Evolutionary conservation across 495 filamentous ascomycete genomes (phyloP).

Genomic region (Aspergillus ellipticus): DNA sequence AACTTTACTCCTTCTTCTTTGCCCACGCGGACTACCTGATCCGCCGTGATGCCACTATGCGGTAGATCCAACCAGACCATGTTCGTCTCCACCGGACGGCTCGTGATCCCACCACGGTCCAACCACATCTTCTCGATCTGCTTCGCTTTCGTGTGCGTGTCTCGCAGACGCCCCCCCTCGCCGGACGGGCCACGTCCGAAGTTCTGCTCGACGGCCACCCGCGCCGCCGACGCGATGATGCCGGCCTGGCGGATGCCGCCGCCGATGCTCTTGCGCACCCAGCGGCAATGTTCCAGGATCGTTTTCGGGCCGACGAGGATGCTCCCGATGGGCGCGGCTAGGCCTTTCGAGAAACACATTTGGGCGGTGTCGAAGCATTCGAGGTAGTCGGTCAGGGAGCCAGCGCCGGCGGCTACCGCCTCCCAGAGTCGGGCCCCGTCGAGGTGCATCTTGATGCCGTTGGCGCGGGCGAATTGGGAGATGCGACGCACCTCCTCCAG

Average conservation of each 20-base stretch:
- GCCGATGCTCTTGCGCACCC: conserved; percentile 70
- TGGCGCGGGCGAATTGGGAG: conserved; percentile 54
- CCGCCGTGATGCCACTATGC: background rate
- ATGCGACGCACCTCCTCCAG: conserved; percentile 60
- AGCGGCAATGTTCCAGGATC: conserved; percentile 60
- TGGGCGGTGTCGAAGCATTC: conserved; percentile 65
- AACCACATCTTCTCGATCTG: conserved; percentile 55
- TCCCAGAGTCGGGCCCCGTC: conserved; percentile 79
- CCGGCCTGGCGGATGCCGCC: conserved; percentile 66
- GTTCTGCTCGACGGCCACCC: conserved; percentile 31
- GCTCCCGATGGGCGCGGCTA: conserved; percentile 75
- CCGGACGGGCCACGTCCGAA: conserved; percentile 53
- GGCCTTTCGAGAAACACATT: conserved; percentile 75
- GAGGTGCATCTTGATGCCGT: conserved; percentile 63
- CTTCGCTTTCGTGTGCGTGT: conserved; percentile 55
- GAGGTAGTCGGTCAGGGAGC: conserved; percentile 59
- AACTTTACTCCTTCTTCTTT: conserved; percentile 18
- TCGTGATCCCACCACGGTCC: conserved; percentile 30
- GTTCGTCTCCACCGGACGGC: conserved; percentile 58
- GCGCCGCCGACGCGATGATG: conserved; percentile 28
- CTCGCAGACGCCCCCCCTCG: conserved; percentile 53
- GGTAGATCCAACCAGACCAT: conserved; percentile 80
- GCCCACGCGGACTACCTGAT: conserved; percentile 4
- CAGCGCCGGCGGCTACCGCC: conserved; percentile 50
- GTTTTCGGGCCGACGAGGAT: conserved; percentile 57